Evolutionary conservation across 148 eudicot genomes (phyloP), one percentile per base, ranked within the genome.

Genomic region (Nyssa sinensis): DNA sequence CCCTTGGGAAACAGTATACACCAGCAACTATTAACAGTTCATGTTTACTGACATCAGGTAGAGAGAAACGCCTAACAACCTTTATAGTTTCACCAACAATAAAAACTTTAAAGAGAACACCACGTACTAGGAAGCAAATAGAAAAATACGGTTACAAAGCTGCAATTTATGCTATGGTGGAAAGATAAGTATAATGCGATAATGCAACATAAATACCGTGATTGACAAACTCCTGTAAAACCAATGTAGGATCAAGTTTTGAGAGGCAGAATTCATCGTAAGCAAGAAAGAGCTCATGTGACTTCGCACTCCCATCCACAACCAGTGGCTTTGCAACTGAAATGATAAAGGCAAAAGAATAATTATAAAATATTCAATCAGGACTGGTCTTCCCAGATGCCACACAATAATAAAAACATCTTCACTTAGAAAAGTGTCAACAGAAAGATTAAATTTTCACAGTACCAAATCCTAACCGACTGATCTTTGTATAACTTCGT

Each of bases 21-120:
- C 88, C 92, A 72, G 82, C 85, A 67, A 55, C 27, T 71, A 87
- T 87, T 29, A 86, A 74, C 27, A 83, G 80, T 73, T 89, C 93
- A 23, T 84, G 81, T 65, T 83, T 80, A 80, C 81, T 75, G 53
- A 89, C 83, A 81, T 89, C 90, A 41, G 93, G 93, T 59, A 89
- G 77, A 70, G 93, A 89, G 81, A 87, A 89, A 67, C 90, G 86
- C 58, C 90, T 81, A 24, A 74, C 79, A 70, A 89, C 93, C 79
- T 87, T 87, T 64, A 89, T 83, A 65, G 84, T 69, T 64, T 89
- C 86, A 44, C 93, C 93, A 63, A 89, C 74, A 31, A 89, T 83
- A 64, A 87, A 87, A 57, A 89, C 93, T 83, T 89, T 89, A 68
- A 89, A 89, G 77, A 89, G 86, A 79, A 89, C 93, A 78, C 93